Base-by-base conservation (phyloP, 371 early-diverging fungal species). In the Entomophthora muscae region DNA sequence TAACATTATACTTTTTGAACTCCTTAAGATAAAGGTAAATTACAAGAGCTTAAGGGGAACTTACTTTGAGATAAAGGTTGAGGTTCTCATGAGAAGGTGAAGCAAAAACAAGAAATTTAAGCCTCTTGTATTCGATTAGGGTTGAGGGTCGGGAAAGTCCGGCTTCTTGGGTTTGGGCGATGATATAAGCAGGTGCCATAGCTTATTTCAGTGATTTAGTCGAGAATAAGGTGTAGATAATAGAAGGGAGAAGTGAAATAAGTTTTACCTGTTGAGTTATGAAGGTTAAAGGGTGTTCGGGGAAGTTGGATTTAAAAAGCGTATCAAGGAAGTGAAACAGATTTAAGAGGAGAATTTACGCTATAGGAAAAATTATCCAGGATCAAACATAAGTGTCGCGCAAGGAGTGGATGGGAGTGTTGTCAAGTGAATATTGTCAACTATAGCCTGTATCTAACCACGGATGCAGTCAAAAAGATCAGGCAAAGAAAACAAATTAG, bases 71-170 rank as follows among this genome's bases (percentile, higher is more conserved):
- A 66, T 95, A 95, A 21, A 83, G 75, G 1, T 79, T 76, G 31
- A 93, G 69, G 5, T 84, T 91, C 62, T 82, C 73, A 68, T 89
- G 86, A 23, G 93, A 86, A 0, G 95, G 94, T 56, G 89, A 86
- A 69, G 93, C 93, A 66, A 91, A 79, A 61, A 95, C 86, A 32
- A 95, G 73, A 71, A 89, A 93, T 2, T 87, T 84, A 64, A 90
- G 70, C 63, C 76, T 73, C 61, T 78, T 72, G 57, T 72, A 67
- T 53, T 72, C 71, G 52, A 74, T 69, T 17, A 74, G 23, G 0
- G 73, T 70, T 17, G 73, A 72, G 57, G 57, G 55, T 53, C 72
- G 72, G 32, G 72, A 63, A 28, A 61, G 57, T n/a, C 63, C 42
- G 21, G 24, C 5, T 55, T 55, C 42, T 10, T 5, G 42, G 17